Conservation (phyloP, 2,329 filamentous ascomycete genomes). For the Diatrype stigma region DNA sequence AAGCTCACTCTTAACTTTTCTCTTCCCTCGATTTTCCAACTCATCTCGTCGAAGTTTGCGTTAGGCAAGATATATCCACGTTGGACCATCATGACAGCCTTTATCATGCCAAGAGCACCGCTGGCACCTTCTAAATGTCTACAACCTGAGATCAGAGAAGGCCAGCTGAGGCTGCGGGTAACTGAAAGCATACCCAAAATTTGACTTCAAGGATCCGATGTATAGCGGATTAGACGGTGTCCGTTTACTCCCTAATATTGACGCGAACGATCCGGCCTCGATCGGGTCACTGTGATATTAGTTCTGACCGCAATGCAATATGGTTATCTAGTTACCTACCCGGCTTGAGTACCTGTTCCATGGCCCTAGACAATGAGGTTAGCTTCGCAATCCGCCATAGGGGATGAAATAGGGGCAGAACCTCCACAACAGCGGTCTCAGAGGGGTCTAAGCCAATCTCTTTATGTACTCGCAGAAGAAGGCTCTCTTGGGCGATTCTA, state of each 20-base stretch:
- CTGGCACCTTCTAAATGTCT: constrained; percentile 21
- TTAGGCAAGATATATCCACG: constrained; percentile 20
- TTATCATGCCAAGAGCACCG: constrained; percentile 22
- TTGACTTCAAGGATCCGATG: constrained; percentile 22
- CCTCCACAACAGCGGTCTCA: constrained; percentile 6
- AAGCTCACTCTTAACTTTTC: constrained; percentile 11
- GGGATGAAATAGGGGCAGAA: background rate
- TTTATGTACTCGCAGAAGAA: constrained; percentile 7
- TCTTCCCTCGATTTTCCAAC: constrained; percentile 8
- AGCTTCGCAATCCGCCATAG: background rate
- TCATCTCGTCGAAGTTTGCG: constrained; percentile 21
- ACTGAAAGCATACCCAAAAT: constrained; percentile 8
- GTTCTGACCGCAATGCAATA: background rate
- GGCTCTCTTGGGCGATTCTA: constrained; percentile 6
- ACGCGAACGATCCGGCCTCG: constrained; percentile 18
- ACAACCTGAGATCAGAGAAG: background rate
- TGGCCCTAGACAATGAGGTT: constrained; percentile 7
- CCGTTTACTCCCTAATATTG: constrained; percentile 14
- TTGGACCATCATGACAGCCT: constrained; percentile 23
- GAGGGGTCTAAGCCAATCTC: constrained; percentile 2
- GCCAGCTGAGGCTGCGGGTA: background rate
- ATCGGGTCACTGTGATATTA: constrained; percentile 10
- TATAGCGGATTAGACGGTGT: constrained; percentile 19
- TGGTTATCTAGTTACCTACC: background rate
- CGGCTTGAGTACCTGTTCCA: constrained; percentile 7